Base-by-base conservation (phyloP, 2,329 filamentous ascomycete genomes). In the Ophiostoma piceae region DNA sequence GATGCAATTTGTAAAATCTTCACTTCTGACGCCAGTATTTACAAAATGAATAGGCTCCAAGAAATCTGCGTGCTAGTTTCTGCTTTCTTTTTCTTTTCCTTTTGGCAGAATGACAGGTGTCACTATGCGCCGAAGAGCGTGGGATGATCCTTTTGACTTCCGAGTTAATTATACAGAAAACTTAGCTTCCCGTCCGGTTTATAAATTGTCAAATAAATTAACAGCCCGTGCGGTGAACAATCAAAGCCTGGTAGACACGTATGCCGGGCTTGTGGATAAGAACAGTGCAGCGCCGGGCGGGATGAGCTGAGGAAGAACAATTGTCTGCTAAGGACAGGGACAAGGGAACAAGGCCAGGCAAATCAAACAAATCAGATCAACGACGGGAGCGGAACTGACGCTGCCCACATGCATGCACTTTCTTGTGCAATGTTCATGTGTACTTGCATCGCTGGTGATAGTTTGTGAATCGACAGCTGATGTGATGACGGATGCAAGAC, bases 401-500 rank as follows among this genome's bases (percentile, higher is more conserved):
- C 26, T 62, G 26, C 26, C 57, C 22, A 16, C 51, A 26, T 62
- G 57, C 26, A 32, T 62, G 26, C 57, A 41, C 11, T 35, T 32
- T 35, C 4, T 62, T 62, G 57, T 62, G 26, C 26, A 32, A 32
- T 62, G 57, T 26, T n/a, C 11, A 62, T 62, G 54, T 35, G 6
- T 41, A 35, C 32, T 39, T 67, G 60, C 39, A 67, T 67, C 37
- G 47, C 62, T 39, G 60, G 32, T 26, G 54, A 57, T 43, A 41
- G 29, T 51, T 54, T 35, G 12, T 32, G 26, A 35, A 32, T 62
- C 26, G 26, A 16, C 57, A 62, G n/a, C 57, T 32, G 14, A 32
- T 47, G 57, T 62, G 57, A 62, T 26, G 26, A 19, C 26, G n/a
- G 32, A 51, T 54, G 29, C 26, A 19, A 60, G 54, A 68, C 47